Evolutionary conservation across 2,329 filamentous ascomycete species (phyloP).

Genomic region (Alternaria sp.): DNA sequence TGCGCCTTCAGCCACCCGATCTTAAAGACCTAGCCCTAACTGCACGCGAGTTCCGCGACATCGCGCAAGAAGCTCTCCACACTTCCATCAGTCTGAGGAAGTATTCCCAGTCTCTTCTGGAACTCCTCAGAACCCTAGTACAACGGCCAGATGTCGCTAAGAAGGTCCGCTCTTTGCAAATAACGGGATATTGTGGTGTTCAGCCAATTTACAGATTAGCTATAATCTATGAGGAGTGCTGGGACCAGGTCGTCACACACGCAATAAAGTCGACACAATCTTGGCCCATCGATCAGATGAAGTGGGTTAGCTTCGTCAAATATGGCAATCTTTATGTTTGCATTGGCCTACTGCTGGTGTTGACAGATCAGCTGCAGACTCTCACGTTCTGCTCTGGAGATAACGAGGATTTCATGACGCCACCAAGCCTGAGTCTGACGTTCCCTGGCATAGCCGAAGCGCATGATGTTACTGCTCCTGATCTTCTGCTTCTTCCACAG

Average conservation of each 20-base stretch:
- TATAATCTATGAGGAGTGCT: neutral
- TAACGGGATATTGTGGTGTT: neutral
- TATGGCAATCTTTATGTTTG: neutral
- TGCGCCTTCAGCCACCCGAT: neutral
- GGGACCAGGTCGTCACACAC: neutral
- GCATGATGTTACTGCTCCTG: neutral
- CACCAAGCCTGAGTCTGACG: neutral
- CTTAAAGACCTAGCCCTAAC: neutral
- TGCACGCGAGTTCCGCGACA: neutral
- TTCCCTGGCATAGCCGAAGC: neutral
- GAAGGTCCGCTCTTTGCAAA: neutral
- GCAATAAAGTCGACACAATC: neutral
- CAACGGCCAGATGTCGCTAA: neutral
- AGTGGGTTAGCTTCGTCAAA: neutral
- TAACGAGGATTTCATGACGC: neutral
- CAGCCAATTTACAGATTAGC: neutral
- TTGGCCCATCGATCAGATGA: neutral
- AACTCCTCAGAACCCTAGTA: neutral
- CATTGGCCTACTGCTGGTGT: neutral
- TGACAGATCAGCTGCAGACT: neutral
- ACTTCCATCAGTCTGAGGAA: neutral
- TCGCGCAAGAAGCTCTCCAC: neutral
- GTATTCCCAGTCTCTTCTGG: neutral
- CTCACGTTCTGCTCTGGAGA: neutral
- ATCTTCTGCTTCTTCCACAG: neutral